Evolutionary conservation across 192 early-diverging fungal genomes (phyloP).

Genomic region (Haplosporangium gracile): DNA sequence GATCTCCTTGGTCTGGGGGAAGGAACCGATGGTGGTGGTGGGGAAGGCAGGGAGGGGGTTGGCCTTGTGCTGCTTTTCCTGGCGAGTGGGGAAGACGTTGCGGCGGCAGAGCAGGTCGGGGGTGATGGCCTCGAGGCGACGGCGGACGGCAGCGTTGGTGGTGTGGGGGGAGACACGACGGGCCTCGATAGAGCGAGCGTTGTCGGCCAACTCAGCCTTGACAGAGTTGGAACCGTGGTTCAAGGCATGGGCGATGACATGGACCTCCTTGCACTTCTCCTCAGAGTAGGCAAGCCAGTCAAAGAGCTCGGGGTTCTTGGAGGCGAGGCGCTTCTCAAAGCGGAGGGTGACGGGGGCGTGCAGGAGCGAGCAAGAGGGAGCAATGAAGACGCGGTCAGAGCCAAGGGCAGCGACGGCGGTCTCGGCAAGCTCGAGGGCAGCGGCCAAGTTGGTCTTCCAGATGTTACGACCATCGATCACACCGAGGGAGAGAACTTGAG

Average conservation of each 20-base stretch:
- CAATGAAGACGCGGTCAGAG: conserved; percentile 83
- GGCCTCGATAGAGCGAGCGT: conserved; percentile 75
- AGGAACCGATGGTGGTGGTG: conserved; percentile 98
- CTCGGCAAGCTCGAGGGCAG: conserved; percentile 75
- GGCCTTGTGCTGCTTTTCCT: conserved; percentile 76
- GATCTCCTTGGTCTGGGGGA: conserved; percentile 98
- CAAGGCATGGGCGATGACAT: conserved; percentile 71
- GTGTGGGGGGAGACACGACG: conserved; percentile 85
- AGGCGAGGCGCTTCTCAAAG: conserved; percentile 77
- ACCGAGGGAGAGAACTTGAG: conserved; percentile 90
- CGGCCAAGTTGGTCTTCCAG: conserved; percentile 92
- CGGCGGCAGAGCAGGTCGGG: conserved; percentile 82
- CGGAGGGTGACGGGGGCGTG: conserved; percentile 92
- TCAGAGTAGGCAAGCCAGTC: conserved; percentile 96
- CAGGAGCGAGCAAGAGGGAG: conserved; percentile 92
- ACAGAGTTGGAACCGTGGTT: conserved; percentile 71
- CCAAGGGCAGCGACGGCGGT: conserved; percentile 78
- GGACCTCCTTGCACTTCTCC: conserved; percentile 92
- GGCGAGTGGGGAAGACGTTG: conserved; percentile 80
- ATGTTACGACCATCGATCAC: conserved; percentile 97
- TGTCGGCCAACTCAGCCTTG: conserved; percentile 75
- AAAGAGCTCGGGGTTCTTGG: conserved; percentile 81
- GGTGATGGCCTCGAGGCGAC: conserved; percentile 74
- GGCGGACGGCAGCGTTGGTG: conserved; percentile 85
- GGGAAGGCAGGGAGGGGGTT: conserved; percentile 93